Evolutionary conservation across 2,329 filamentous ascomycete genomes (phyloP).

Genomic region (Colletotrichum magnum): DNA sequence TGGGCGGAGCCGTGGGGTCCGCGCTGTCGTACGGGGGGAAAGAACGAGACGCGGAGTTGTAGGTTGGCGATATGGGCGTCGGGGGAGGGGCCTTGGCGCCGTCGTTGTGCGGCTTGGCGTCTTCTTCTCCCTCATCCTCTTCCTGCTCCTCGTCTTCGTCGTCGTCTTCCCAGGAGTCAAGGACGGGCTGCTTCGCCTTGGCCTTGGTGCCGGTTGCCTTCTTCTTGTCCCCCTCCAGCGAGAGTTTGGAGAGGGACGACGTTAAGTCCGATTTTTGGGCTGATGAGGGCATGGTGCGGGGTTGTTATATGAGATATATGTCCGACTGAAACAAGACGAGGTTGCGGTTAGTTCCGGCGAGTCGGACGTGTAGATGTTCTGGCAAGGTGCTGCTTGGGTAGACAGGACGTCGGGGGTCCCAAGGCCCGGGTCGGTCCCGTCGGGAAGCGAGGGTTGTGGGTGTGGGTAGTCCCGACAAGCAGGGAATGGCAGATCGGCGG

Average conservation of each 20-base stretch:
- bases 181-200: constrained; percentile 50
- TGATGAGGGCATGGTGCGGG: constrained; percentile 34
- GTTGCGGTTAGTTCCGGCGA: too few species aligned
- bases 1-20: constrained; percentile 34
- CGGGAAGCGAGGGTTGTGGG: constrained; percentile 33
- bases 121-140: constrained; percentile 43
- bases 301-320: not conserved
- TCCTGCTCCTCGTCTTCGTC: constrained; percentile 43
- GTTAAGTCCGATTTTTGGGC: constrained; percentile 46
- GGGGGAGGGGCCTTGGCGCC: constrained; percentile 72
- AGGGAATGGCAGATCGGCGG: constrained; percentile 28
- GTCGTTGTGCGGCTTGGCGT: constrained; percentile 43
- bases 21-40: constrained; percentile 43
- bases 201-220: constrained; percentile 42
- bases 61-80: constrained; percentile 73
- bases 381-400: constrained; percentile 17
- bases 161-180: constrained; percentile 71
- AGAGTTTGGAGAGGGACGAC: constrained; percentile 50
- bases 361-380: not conserved
- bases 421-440: constrained; percentile 20
- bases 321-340: not conserved
- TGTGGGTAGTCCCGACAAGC: constrained; percentile 15
- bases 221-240: constrained; percentile 45
- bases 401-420: constrained; percentile 1
- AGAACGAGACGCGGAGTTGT: constrained; percentile 43